Evolutionary conservation across 495 filamentous ascomycete genomes (phyloP), one percentile per base, ranked within the genome.

Genomic region (Aspergillus sclerotiicarbonarius): DNA sequence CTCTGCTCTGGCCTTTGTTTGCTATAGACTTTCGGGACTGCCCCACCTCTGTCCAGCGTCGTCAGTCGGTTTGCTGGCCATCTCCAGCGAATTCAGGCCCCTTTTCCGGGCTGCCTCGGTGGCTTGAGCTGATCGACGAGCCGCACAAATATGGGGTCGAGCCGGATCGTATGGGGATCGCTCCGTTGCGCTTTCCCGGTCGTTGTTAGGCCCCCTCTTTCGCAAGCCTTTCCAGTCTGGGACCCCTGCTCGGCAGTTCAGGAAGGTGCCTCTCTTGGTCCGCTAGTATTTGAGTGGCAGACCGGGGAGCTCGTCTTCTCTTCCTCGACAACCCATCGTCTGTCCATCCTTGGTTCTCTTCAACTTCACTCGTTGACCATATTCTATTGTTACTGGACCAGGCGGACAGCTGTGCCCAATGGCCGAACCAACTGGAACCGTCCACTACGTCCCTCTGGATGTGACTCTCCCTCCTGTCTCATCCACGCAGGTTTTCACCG

Each of bases 381-480:
- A 25, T 25, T 25, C 37, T 41, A 41, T 41, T 12, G 2, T 15
- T 31, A 18, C 2, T 20, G 4, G 8, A 33, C 9, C 35, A 4
- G 35, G 41, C 16, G n/a, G 30, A 62, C 33, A 18, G 21, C 13
- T 31, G 6, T 46, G n/a, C 32, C 52, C 52, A 21, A 76, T 75
- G 72, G 53, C 62, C 5, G 66, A 66, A 18, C 53, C 61, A 13
- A n/a, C n/a, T n/a, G n/a, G n/a, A n/a, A n/a, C 63, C 21, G 47
- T 65, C 3, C 55, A 60, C 3, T 74, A 73, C 59, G 67, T 63
- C 25, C 80, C 80, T 8, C 47, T 73, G 58, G 74, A 73, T n/a
- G 68, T 72, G n/a, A 68, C 79, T 39, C 62, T 82, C 8, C 72
- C 77, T 13, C 72, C 77, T 5, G 67, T 63, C 8, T 69, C 73